These are phyloP conservation scores for Suhomyces canberraensis DNA, from an alignment of 805 yeast species.

Conservation along the genomic window DNA sequence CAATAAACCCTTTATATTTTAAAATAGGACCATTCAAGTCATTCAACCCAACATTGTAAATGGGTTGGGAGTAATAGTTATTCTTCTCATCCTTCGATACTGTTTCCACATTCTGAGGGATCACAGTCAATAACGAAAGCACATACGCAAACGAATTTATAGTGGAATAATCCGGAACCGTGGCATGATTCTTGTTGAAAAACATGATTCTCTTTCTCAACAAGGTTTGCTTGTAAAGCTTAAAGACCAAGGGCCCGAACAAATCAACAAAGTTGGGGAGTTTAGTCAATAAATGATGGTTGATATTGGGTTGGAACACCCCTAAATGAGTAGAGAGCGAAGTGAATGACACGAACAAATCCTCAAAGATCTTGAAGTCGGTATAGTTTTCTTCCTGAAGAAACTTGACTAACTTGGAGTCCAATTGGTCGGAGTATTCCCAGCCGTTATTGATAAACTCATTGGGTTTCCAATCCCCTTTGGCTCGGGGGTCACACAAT, in stretches of 20 bases:
- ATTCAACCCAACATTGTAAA: constrained; percentile 62
- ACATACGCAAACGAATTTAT: constrained; percentile 48
- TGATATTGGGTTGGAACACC: constrained; percentile 13
- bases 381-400: constrained; percentile 16
- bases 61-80: constrained; percentile 39
- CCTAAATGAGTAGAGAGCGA: constrained; percentile 5
- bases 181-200: constrained; percentile 10
- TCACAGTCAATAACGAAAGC: constrained; percentile 55
- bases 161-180: constrained; percentile 11
- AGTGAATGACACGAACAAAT: constrained; percentile 14
- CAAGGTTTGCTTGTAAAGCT: constrained; percentile 60
- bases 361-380: constrained; percentile 17
- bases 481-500: constrained; percentile 43
- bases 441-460: constrained; percentile 38
- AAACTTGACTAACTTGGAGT: constrained; percentile 22
- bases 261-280: constrained; percentile 29
- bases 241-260: constrained; percentile 58
- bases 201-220: constrained; percentile 53
- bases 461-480: constrained; percentile 38
- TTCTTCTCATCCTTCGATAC: constrained; percentile 9
- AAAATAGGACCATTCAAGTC: constrained; percentile 40
- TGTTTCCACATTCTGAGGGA: constrained; percentile 54
- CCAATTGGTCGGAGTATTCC: constrained; percentile 39
- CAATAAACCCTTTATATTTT: constrained; percentile 44
- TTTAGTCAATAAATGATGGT: constrained; percentile 42